phyloP scores from a whole-genome alignment of 192 early-diverging fungal species.

The Coemansia reversa region DNA sequence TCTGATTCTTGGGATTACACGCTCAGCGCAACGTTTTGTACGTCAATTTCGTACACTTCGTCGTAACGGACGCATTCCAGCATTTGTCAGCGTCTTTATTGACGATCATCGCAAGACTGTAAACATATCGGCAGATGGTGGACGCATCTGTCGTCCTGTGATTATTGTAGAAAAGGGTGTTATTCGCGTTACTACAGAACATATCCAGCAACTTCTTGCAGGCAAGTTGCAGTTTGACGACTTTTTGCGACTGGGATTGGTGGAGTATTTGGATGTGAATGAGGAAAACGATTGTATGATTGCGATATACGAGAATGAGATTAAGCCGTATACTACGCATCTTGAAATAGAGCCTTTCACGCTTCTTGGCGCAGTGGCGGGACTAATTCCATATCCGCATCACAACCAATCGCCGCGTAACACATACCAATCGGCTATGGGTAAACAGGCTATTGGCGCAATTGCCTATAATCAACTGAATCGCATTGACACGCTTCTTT shows the following conservation, averaged over 20 bases:
- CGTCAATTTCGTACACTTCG: constrained; percentile 81
- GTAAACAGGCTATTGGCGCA: constrained; percentile 97
- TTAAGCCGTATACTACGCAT: constrained; percentile 86
- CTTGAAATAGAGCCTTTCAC: constrained; percentile 96
- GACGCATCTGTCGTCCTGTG: constrained; percentile 93
- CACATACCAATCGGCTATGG: constrained; percentile 99
- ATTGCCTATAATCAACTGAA: constrained; percentile 94
- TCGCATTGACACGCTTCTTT: constrained; percentile 92
- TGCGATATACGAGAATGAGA: constrained; percentile 84
- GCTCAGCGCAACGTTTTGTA: constrained; percentile 82
- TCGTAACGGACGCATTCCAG: constrained; percentile 81
- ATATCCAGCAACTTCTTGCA: constrained; percentile 62
- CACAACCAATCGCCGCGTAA: constrained; percentile 99
- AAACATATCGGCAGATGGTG: constrained; percentile 90
- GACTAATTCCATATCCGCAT: constrained; percentile 96
- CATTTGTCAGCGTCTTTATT: constrained; percentile 88
- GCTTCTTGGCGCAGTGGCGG: constrained; percentile 94
- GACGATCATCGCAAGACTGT: constrained; percentile 80
- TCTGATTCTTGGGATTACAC: constrained; percentile 85
- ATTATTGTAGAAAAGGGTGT: constrained; percentile 88
- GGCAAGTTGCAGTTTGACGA: constrained; percentile 81
- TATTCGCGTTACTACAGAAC: constrained; percentile 62
- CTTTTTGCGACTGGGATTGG: constrained; percentile 82
- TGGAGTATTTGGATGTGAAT: constrained; percentile 97
- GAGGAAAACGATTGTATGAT: constrained; percentile 97